Percentiles rank a stretch among this genome's conserved stretches.
These are phyloP conservation scores for Aspergillus hortae DNA, from an alignment of 2,329 filamentous ascomycete genomes.

Conservation along the genomic window DNA sequence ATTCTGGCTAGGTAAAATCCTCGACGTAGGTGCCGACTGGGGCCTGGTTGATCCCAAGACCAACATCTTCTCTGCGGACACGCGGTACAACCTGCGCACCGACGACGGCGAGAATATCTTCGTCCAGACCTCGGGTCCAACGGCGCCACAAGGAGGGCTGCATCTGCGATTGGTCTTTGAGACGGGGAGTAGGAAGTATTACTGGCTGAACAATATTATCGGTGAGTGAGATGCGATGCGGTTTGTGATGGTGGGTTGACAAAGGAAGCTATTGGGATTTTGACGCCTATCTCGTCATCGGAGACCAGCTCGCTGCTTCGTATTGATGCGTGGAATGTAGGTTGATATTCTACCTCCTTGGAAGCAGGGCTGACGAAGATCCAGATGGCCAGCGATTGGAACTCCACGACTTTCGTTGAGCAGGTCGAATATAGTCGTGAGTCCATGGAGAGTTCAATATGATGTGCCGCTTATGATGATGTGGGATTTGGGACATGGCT, in stretches of 20 bases:
- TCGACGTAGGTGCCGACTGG: slow-evolving; percentile 25
- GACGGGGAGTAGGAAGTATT: slow-evolving; percentile 22
- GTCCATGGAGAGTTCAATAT: no score
- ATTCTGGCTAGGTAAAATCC: slow-evolving; percentile 15
- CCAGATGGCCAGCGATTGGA: slow-evolving; percentile 22
- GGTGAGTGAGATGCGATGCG: slow-evolving; percentile 12
- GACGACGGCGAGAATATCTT: slow-evolving; percentile 23
- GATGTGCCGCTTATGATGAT: no score
- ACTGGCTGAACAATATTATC: slow-evolving; percentile 27
- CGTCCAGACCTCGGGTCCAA: slow-evolving; percentile 19
- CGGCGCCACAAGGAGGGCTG: slow-evolving; percentile 15
- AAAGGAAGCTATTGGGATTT: slow-evolving; percentile 17
- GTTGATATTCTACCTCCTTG: background rate
- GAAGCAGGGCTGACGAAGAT: background rate
- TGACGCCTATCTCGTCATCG: slow-evolving; percentile 11
- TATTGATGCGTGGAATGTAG: slow-evolving; percentile 28
- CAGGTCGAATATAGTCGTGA: no score
- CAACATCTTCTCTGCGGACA: slow-evolving; percentile 23
- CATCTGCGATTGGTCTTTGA: slow-evolving; percentile 22
- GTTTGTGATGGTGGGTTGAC: no score
- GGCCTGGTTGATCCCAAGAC: slow-evolving; percentile 20
- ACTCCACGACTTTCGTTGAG: slow-evolving; percentile 11
- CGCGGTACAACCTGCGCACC: slow-evolving; percentile 25
- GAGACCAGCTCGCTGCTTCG: slow-evolving; percentile 10
- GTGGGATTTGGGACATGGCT: no score